These are phyloP conservation scores for Xylogone sp. DNA, from an alignment of 2,329 filamentous ascomycete species.

Conservation along the genomic window DNA sequence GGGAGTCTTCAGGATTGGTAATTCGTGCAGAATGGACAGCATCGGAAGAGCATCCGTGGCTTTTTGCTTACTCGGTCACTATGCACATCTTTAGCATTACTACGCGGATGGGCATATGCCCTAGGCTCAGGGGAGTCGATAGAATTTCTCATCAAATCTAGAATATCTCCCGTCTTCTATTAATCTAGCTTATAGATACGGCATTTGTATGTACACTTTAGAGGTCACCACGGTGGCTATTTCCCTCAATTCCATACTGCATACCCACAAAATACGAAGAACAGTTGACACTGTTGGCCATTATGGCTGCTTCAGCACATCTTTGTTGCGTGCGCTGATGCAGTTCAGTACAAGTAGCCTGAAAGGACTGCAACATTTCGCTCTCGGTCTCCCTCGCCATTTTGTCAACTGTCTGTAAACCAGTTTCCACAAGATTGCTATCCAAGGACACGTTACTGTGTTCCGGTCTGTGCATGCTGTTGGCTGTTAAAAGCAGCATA, in stretches of 20 bases:
- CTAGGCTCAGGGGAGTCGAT: neutral
- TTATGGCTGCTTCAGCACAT: neutral
- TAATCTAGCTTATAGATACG: neutral
- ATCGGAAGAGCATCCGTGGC: neutral
- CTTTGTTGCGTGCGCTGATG: neutral
- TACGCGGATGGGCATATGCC: neutral
- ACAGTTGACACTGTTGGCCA: neutral
- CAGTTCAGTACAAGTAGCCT: neutral
- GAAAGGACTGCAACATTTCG: neutral
- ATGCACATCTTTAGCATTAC: neutral
- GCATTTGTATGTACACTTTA: neutral
- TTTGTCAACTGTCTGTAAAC: neutral
- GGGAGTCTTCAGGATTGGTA: neutral
- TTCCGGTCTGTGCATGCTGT: constrained; percentile 17
- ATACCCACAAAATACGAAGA: neutral
- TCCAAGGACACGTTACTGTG: constrained; percentile 4
- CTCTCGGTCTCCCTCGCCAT: neutral
- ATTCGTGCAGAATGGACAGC: neutral
- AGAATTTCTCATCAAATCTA: neutral
- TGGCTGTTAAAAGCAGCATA: constrained; percentile 19
- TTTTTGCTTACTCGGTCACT: neutral
- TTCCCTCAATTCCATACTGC: neutral
- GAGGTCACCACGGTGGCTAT: neutral
- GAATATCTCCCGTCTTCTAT: neutral
- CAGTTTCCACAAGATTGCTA: neutral